phyloP scores from a whole-genome alignment of 768 basidiomycete species.

The Lentinus tigrinus region DNA sequence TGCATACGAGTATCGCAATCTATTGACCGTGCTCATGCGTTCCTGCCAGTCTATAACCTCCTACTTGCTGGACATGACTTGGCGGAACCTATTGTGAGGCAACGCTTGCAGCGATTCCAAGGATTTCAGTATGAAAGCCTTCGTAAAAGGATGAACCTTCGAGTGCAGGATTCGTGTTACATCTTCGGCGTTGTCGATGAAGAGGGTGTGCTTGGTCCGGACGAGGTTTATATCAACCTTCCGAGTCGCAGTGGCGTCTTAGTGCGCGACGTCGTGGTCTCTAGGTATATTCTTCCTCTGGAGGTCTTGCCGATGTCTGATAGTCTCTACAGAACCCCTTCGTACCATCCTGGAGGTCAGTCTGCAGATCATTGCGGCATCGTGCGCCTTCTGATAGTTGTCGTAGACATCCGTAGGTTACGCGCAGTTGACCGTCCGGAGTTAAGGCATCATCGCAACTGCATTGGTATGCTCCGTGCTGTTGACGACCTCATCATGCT shows the following conservation, averaged over 20 bases:
- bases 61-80: slow-evolving; percentile 11
- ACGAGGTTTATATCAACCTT: slow-evolving; percentile 21
- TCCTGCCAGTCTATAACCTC: slow-evolving; percentile 1
- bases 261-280: slow-evolving; percentile 8
- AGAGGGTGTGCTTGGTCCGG: slow-evolving; percentile 10
- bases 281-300: not conserved
- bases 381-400: not conserved
- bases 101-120: slow-evolving; percentile 9
- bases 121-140: slow-evolving; percentile 8
- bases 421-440: slow-evolving; percentile 4
- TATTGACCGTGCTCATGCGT: too few relatives aligned
- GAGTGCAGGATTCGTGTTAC: slow-evolving; percentile 13
- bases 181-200: slow-evolving; percentile 18
- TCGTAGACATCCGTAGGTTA: slow-evolving; percentile 7
- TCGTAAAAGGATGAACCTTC: slow-evolving; percentile 11
- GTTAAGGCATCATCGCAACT: slow-evolving; percentile 11
- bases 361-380: too few relatives aligned
- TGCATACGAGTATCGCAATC: not conserved
- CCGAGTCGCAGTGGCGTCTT: slow-evolving; percentile 10
- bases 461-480: not conserved
- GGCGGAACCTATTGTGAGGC: slow-evolving; percentile 8
- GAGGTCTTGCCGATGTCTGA: not conserved
- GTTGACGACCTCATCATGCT: not conserved
- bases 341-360: slow-evolving; percentile 18
- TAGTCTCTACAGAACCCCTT: not conserved